These are phyloP conservation scores for Colletotrichum tropicale DNA, from an alignment of 2,329 filamentous ascomycete genomes.

Conservation along the genomic window DNA sequence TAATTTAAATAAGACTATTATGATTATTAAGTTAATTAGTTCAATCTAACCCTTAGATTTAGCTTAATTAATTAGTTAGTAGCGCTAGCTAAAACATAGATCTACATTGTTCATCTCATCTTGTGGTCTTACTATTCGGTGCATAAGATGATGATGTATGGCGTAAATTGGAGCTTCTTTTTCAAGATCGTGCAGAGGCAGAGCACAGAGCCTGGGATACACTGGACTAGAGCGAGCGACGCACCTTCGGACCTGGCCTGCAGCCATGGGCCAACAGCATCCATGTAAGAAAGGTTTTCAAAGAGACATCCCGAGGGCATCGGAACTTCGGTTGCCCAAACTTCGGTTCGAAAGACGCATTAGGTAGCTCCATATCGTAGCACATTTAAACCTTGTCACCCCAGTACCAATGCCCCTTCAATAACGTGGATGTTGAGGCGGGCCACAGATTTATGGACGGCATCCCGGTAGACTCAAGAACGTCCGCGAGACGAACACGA, in stretches of 20 bases:
- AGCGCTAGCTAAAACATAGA: not conserved
- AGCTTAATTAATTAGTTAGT: no score
- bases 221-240: not conserved
- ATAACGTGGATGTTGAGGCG: not conserved
- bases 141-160: not conserved
- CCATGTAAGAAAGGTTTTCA: not conserved
- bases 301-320: not conserved
- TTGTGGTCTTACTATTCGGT: rapidly evolving
- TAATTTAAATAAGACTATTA: no score
- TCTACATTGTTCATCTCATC: not conserved
- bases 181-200: not conserved
- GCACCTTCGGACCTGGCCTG: not conserved
- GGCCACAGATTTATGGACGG: not conserved
- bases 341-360: not conserved
- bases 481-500: not conserved
- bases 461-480: not conserved
- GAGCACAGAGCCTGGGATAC: not conserved
- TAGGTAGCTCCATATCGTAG: not conserved
- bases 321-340: not conserved
- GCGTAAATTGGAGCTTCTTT: not conserved
- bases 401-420: not conserved
- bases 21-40: no score
- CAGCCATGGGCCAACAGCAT: not conserved
- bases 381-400: not conserved
- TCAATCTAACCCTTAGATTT: no score